phyloP scores from a whole-genome alignment of 2,329 filamentous ascomycete species.

The Aspergillus japonicus region DNA sequence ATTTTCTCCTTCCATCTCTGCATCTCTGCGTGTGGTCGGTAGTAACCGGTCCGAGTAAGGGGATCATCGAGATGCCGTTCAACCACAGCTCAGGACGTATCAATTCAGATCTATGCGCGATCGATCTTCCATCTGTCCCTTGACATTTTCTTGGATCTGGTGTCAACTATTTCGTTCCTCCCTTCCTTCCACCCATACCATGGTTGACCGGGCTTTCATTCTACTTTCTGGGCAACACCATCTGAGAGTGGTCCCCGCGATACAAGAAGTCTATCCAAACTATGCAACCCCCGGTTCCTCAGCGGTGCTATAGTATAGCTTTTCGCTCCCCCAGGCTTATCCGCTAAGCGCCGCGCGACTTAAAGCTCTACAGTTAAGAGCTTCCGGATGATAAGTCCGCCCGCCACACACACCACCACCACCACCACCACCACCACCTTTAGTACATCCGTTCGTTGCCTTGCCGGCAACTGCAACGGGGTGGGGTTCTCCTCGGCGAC shows the following conservation, averaged over 20 bases:
- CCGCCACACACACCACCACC: neutral
- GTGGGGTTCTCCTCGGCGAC: constrained; percentile 14
- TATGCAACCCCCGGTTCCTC: neutral
- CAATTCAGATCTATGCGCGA: neutral
- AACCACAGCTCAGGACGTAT: neutral
- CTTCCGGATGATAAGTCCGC: neutral
- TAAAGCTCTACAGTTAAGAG: neutral
- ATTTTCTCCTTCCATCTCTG: neutral
- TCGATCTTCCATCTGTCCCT: constrained; percentile 1
- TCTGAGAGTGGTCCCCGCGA: neutral
- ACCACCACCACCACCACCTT: constrained; percentile 6
- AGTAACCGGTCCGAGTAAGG: neutral
- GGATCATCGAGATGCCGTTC: neutral
- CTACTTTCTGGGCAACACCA: neutral
- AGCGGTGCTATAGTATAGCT: neutral
- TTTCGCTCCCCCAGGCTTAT: neutral
- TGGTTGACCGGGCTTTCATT: neutral
- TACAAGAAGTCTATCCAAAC: neutral
- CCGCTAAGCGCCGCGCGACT: constrained; percentile 1
- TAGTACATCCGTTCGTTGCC: neutral
- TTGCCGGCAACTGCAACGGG: neutral
- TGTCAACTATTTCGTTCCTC: neutral
- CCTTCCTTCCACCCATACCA: neutral
- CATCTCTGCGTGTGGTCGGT: neutral
- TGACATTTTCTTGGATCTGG: neutral